These are phyloP conservation scores for Mucor plumbeus DNA, from an alignment of 371 early-diverging fungal genomes.

Conservation along the genomic window DNA sequence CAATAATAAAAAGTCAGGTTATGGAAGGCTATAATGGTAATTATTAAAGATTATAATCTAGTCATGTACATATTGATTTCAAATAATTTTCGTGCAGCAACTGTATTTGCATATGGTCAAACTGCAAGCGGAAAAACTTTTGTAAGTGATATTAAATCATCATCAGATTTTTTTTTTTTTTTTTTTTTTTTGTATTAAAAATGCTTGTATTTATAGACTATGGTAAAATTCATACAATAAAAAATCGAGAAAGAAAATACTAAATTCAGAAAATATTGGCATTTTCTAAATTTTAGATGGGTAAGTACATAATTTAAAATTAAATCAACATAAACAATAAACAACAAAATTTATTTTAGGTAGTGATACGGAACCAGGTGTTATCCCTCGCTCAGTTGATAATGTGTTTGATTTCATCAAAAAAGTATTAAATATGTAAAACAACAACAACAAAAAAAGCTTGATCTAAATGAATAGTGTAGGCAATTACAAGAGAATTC, in stretches of 20 bases:
- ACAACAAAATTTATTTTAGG: conserved; percentile 53
- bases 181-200: neutral
- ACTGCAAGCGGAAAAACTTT: conserved; percentile 87
- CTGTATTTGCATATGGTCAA: conserved; percentile 82
- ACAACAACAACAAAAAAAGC: no score
- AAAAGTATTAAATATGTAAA: conserved; percentile 31
- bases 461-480: neutral
- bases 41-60: neutral
- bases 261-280: neutral
- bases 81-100: conserved; percentile 44
- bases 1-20: conserved; percentile 17
- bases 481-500: conserved; percentile 72
- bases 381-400: conserved; percentile 58
- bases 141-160: conserved; percentile 27
- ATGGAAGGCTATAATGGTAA: conserved; percentile 37
- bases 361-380: conserved; percentile 58
- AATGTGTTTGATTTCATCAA: conserved; percentile 60
- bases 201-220: conserved; percentile 10
- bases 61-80: neutral
- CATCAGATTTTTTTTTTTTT: neutral
- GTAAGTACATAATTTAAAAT: conserved; percentile 16
- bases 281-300: conserved; percentile 30
- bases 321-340: conserved; percentile 1
- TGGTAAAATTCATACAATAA: conserved; percentile 3
- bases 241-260: no score